Evolutionary conservation across 2,329 filamentous ascomycete species (phyloP), one percentile per base, ranked within the genome.

Genomic region (Aspergillus fijiensis): DNA sequence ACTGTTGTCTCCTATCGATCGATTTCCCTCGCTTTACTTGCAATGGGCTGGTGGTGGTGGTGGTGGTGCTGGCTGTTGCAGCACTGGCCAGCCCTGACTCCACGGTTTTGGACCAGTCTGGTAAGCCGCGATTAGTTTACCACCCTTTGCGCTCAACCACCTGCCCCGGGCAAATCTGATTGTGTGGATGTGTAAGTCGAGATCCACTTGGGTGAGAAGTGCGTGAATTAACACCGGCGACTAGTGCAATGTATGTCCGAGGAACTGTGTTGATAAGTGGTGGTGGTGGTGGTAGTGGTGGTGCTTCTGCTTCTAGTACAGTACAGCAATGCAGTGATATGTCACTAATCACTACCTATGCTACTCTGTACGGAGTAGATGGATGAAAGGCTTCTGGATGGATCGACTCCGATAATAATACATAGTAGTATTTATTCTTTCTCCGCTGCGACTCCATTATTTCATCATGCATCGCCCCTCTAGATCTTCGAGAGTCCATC

Each of bases 151-250:
- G 14, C 16, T 42, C 39, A 16, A 42, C 14, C 39, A n/a, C 14
- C 39, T 16, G 5, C 59, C 59, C 51, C 33, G 52, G 49, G 53
- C 59, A 51, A 58, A 65, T 65, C 62, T 63, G 64, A 63, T 60
- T 45, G 61, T 60, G 29, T 35, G 55, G 51, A 59, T 45, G 54
- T 52, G 51, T 49, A 45, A 53, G 21, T 25, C 21, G n/a, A 31
- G 54, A 52, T 57, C 56, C 59, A 58, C 48, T 14, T 7, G 27
- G 21, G 35, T 31, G 29, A 16, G 27, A 45, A 42, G 51, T 61
- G 60, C 60, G 60, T 55, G 60, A 61, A 59, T 61, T 59, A 16
- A 47, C 16, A 39, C 27, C 21, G 35, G 25, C 31, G 21, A 29
- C 39, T 55, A 47, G 42, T 59, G 27, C 27, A 29, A 29, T 29